phyloP scores from a whole-genome alignment of 1,139 yeast genomes.

The Hyphopichia buzzinii region DNA sequence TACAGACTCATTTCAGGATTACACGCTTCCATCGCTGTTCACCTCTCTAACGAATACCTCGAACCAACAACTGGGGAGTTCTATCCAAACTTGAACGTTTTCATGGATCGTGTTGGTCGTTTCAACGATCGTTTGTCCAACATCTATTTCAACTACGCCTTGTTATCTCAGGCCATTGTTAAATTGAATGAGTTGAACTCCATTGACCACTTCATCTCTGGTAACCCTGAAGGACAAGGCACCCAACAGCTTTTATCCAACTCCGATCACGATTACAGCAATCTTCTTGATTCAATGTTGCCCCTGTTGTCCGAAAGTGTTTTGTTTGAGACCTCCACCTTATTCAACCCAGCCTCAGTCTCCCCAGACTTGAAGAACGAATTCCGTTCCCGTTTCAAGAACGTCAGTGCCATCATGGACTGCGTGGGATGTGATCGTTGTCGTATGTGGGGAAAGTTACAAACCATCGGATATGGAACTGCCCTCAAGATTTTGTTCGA shows the following conservation, averaged over 20 bases:
- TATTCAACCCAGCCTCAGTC: constrained; percentile 57
- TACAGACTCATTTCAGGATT: constrained; percentile 86
- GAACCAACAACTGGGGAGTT: constrained; percentile 73
- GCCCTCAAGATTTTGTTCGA: constrained; percentile 89
- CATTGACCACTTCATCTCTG: constrained; percentile 23
- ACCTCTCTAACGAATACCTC: constrained; percentile 81
- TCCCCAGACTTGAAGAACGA: constrained; percentile 74
- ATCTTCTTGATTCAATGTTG: constrained; percentile 27
- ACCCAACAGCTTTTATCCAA: constrained; percentile 49
- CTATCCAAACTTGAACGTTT: constrained; percentile 78
- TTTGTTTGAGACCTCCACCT: constrained; percentile 44
- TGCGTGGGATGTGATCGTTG: constrained; percentile 99
- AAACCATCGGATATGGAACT: constrained; percentile 96
- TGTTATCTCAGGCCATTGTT: constrained; percentile 77
- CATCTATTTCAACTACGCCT: constrained; percentile 88
- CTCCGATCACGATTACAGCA: constrained; percentile 44
- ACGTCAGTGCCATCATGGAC: constrained; percentile 92
- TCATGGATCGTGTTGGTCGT: constrained; percentile 87
- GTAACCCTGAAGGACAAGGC: constrained; percentile 11
- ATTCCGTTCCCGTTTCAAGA: constrained; percentile 79
- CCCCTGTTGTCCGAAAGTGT: constrained; percentile 27
- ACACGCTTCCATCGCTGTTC: constrained; percentile 96
- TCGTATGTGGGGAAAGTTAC: constrained; percentile 96
- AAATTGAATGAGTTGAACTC: constrained; percentile 46
- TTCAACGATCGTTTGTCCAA: constrained; percentile 87